Conservation (phyloP, 495 filamentous ascomycete genomes). For the Penicillium goetzii region DNA sequence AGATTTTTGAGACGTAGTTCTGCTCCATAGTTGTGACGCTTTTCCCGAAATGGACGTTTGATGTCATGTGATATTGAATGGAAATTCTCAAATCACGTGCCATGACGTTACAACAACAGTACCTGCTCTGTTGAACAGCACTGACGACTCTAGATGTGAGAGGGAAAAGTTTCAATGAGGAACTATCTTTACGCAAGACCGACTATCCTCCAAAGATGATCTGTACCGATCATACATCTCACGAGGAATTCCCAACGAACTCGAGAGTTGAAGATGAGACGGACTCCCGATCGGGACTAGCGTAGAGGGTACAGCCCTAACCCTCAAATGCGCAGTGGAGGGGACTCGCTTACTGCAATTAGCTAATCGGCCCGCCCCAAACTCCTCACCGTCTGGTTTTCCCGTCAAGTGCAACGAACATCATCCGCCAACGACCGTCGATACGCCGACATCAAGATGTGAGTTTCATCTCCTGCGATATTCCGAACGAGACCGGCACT, state of each 20-base stretch:
- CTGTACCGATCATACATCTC: neutral
- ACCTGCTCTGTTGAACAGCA: neutral
- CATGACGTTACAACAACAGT: neutral
- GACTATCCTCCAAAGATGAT: neutral
- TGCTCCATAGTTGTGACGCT: neutral
- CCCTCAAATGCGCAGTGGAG: slow-evolving; percentile 24
- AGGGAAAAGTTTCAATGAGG: neutral
- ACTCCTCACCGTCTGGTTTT: slow-evolving; percentile 51
- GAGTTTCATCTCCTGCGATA: slow-evolving; percentile 44
- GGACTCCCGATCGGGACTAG: slow-evolving; percentile 17
- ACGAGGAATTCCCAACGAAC: neutral
- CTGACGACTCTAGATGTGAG: neutral
- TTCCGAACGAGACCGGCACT: slow-evolving; percentile 19
- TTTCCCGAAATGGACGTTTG: slow-evolving; percentile 6
- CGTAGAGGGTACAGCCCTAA: slow-evolving; percentile 33
- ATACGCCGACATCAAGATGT: slow-evolving; percentile 61
- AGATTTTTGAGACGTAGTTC: neutral
- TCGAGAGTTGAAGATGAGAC: neutral
- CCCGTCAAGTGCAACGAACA: slow-evolving; percentile 55
- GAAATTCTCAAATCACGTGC: slow-evolving; percentile 10
- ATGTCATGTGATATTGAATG: slow-evolving; percentile 13
- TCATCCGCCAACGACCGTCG: slow-evolving; percentile 58
- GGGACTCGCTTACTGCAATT: slow-evolving; percentile 53
- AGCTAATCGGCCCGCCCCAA: slow-evolving; percentile 54
- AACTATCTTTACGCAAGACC: neutral